These are phyloP conservation scores for Myxozyma monticola DNA, from an alignment of 805 yeast genomes.

Conservation along the genomic window DNA sequence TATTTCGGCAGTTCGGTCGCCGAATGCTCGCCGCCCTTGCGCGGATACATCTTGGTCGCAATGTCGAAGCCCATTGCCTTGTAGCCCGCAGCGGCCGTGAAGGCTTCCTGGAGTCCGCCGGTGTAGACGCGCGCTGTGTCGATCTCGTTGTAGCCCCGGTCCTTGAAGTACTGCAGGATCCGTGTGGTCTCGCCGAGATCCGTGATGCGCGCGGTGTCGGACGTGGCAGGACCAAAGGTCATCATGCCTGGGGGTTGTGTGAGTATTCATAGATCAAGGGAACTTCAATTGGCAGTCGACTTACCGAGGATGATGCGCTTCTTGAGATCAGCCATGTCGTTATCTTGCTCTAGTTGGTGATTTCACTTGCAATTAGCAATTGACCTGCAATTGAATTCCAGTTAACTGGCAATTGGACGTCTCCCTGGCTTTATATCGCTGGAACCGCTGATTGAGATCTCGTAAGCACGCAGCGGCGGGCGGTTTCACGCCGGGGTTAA, in stretches of 20 bases:
- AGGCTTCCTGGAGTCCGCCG: slow-evolving; percentile 30
- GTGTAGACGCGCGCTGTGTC: slow-evolving; percentile 37
- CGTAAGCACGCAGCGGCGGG: too few relatives aligned
- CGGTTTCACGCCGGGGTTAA: too few relatives aligned
- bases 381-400: too few relatives aligned
- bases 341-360: background rate
- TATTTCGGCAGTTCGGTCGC: slow-evolving; percentile 8
- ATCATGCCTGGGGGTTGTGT: slow-evolving; percentile 10
- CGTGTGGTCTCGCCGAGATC: slow-evolving; percentile 15
- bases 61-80: slow-evolving; percentile 22
- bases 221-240: slow-evolving; percentile 27
- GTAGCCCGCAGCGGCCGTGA: slow-evolving; percentile 23
- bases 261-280: too few relatives aligned
- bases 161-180: slow-evolving; percentile 20
- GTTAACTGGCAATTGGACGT: too few relatives aligned
- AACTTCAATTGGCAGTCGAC: background rate
- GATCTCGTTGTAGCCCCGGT: slow-evolving; percentile 32
- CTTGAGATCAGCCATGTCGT: background rate
- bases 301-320: background rate
- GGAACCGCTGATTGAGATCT: too few relatives aligned
- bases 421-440: too few relatives aligned
- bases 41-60: slow-evolving; percentile 32
- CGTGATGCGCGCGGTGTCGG: slow-evolving; percentile 19
- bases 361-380: too few relatives aligned
- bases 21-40: slow-evolving; percentile 21